Evolutionary conservation across 2,329 filamentous ascomycete species (phyloP).

Genomic region (Cytospora paraplurivora): DNA sequence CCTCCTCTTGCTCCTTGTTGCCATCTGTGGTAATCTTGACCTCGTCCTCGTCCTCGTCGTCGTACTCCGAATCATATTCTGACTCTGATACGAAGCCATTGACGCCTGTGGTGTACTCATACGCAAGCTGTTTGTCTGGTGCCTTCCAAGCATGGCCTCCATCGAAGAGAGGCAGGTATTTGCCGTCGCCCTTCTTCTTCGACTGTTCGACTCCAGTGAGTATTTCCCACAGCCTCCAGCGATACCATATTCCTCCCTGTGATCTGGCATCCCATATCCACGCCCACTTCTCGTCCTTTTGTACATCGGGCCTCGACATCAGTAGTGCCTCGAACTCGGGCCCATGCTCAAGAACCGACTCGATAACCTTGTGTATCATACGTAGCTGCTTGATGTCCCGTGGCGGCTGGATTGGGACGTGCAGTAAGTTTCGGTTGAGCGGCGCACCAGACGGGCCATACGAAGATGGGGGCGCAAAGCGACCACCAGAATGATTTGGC

Average conservation of each 20-base stretch:
- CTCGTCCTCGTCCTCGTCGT: conserved; percentile 71
- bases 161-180: conserved; percentile 71
- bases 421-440: conserved; percentile 53
- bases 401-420: conserved; percentile 75
- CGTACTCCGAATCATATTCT: conserved; percentile 85
- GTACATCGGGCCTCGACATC: conserved; percentile 83
- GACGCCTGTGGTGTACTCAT: conserved; percentile 76
- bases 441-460: conserved; percentile 53
- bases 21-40: conserved; percentile 45
- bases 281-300: conserved; percentile 85
- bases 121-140: conserved; percentile 72
- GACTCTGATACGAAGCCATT: conserved; percentile 81
- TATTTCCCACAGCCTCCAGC: conserved; percentile 87
- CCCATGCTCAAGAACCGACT: conserved; percentile 76
- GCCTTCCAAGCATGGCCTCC: conserved; percentile 75
- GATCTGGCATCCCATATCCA: conserved; percentile 90
- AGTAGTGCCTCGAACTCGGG: conserved; percentile 88
- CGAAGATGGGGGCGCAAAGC: conserved; percentile 76
- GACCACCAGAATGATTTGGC: conserved; percentile 35
- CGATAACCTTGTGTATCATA: conserved; percentile 85
- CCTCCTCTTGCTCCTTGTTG: conserved; percentile 49
- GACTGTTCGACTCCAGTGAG: conserved; percentile 63
- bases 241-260: conserved; percentile 82
- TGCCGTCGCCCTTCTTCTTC: conserved; percentile 47
- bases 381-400: conserved; percentile 76